Base-by-base conservation (phyloP, 176 grass and related monocot species). In the Oryza meyeriana region DNA sequence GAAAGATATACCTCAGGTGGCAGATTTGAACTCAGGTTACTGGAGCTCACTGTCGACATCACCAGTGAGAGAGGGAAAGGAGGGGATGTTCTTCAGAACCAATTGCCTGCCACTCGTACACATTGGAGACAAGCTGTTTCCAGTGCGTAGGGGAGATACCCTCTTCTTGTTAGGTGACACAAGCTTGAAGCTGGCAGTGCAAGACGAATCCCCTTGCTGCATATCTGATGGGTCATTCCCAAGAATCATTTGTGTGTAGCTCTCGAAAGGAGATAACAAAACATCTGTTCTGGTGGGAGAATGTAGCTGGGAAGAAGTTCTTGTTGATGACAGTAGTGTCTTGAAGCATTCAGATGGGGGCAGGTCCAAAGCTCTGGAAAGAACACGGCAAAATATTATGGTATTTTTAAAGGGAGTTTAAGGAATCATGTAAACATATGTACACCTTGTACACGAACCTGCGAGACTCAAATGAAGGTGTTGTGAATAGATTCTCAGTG, bases 111-210 rank as follows among this genome's bases (percentile, higher is more conserved):
- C 22, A 62, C 66, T 78, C 39, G 48, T 64, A 6, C 64, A 18
- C 12, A 72, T 14, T 5, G 83, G 83, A 12, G 52, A 79, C 66
- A 64, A 72, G 20, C 35, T 8, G 3, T 16, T 72, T 20, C 66
- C 75, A 48, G 24, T 64, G 4, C 25, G 75, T 41, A 58, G 38
- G 1, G 66, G 28, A 5, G 66, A 36, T 17, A 85, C 55, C 83
- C 75, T 79, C 83, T 85, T 85, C 66, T 77, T 70, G 58, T 79
- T 85, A 6, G 83, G 83, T 52, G 83, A 72, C 55, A 65, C 22
- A 63, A 79, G n/a, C 66, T 72, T 79, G n/a, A 85, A 24, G 16
- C 61, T 38, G 63, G 61, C 31, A 13, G 6, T 30, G 25, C 44
- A 67, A 40, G 31, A 76, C 52, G 72, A 76, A 34, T 20, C 26